Evolutionary conservation across 257 asterid species (phyloP), one percentile per base, ranked within the genome.

Genomic region (Solanum sejunctum): DNA sequence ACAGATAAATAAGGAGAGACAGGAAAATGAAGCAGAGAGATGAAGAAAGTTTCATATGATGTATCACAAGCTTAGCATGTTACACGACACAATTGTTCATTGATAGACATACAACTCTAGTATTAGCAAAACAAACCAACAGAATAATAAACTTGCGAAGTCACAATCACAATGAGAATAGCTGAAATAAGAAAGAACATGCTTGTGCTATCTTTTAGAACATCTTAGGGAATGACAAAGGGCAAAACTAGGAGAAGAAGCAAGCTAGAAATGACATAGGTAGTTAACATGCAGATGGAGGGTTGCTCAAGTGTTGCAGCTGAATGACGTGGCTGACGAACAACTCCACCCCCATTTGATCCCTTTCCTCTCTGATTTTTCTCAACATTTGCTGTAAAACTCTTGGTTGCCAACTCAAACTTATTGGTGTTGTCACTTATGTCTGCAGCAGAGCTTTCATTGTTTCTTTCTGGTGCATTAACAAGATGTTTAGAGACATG

Each of bases 361-460:
- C 94, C 93, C 79, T 12, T 91, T 17, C 89, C 92, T 84, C 52
- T 78, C 87, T 70, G 89, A 51, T 81, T 90, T 67, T 87, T 91
- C 26, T 70, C 83, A 43, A 77, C 71, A 11, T 86, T 23, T 73
- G 67, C 78, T 81, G 55, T 41, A 18, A 87, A 17, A 10, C 82
- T 18, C 77, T 72, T 87, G 41, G 52, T 79, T 41, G 69, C 75
- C 9, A 21, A 64, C 78, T 77, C 89, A 86, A 63, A 36, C 10
- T 67, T 26, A 70, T 79, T 32, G 39, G 26, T 32, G 3, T 3
- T 79, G 12, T 70, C 36, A 18, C 21, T 43, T 16, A 43, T 60
- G 26, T 79, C 86, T 88, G 83, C 71, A 85, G 12, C 36, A 23
- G 45, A 2, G 18, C 61, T 77, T 88, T 89, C 28, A 91, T 92